Conservation (phyloP, 306 rosid genomes). For the Hylodesmum podocarpum region DNA sequence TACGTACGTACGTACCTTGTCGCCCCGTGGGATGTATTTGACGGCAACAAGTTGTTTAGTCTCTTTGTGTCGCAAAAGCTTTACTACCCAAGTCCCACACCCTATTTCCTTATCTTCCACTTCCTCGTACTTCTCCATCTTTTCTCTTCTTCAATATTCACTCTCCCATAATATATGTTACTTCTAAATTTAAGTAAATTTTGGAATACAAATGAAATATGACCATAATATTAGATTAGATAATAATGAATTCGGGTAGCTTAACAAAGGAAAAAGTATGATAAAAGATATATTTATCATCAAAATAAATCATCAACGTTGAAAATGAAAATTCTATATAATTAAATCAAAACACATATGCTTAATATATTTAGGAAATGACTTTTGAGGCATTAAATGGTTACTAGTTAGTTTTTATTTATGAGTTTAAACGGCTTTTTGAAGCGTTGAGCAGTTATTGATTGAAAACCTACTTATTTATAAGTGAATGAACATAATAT, state of each 20-base stretch:
- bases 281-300: neutral
- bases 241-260: neutral
- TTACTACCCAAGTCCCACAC: constrained; percentile 52
- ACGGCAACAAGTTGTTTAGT: constrained; percentile 60
- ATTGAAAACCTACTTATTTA: too few species aligned
- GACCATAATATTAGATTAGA: neutral
- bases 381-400: neutral
- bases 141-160: too few species aligned
- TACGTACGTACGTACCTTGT: constrained; percentile 29
- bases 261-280: neutral
- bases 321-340: too few species aligned
- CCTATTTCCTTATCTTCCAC: constrained; percentile 53
- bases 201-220: neutral
- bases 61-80: constrained; percentile 53
- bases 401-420: too few species aligned
- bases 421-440: too few species aligned
- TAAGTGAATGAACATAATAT: too few species aligned
- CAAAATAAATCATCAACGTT: too few species aligned
- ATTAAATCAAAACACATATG: too few species aligned
- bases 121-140: constrained; percentile 60
- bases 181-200: too few species aligned
- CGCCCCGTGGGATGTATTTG: constrained; percentile 56
- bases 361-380: too few species aligned
- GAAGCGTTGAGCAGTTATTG: too few species aligned
- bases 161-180: too few species aligned